These are phyloP conservation scores for Talaromyces amestolkiae DNA, from an alignment of 2,329 filamentous ascomycete genomes.

Conservation along the genomic window DNA sequence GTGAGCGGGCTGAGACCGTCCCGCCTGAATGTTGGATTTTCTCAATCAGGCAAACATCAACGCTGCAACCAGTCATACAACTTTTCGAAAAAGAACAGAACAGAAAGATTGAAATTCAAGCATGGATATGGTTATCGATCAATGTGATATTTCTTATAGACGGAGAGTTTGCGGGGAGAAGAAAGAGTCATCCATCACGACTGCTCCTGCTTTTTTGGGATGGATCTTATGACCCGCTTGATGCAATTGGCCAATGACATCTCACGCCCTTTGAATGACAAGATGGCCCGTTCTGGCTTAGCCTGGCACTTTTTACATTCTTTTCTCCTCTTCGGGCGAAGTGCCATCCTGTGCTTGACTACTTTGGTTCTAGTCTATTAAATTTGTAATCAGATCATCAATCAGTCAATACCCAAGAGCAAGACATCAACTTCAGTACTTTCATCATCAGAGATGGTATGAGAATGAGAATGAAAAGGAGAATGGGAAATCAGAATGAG, in stretches of 20 bases:
- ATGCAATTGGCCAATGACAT: neutral
- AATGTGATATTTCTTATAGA: neutral
- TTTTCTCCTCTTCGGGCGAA: neutral
- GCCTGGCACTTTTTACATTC: neutral
- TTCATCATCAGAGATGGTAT: neutral
- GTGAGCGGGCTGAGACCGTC: neutral
- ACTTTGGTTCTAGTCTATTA: neutral
- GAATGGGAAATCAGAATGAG: no score
- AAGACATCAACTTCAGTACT: neutral
- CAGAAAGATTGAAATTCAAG: neutral
- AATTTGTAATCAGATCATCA: neutral
- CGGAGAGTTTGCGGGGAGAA: neutral
- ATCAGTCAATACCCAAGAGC: neutral
- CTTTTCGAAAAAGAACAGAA: neutral
- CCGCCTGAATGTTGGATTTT: neutral
- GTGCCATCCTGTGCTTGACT: neutral
- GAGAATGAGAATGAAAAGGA: neutral
- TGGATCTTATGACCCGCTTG: neutral
- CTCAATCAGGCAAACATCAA: neutral
- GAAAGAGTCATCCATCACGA: neutral
- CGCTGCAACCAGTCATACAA: neutral
- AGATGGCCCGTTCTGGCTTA: conserved; percentile 6
- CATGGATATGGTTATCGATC: neutral
- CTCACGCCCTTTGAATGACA: conserved; percentile 19
- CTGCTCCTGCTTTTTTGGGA: neutral